Percentiles rank a stretch among this genome's conserved stretches.
Evolutionary conservation across 169 alveolate species (phyloP).

Genomic region (Prorocentrum cordatum): DNA sequence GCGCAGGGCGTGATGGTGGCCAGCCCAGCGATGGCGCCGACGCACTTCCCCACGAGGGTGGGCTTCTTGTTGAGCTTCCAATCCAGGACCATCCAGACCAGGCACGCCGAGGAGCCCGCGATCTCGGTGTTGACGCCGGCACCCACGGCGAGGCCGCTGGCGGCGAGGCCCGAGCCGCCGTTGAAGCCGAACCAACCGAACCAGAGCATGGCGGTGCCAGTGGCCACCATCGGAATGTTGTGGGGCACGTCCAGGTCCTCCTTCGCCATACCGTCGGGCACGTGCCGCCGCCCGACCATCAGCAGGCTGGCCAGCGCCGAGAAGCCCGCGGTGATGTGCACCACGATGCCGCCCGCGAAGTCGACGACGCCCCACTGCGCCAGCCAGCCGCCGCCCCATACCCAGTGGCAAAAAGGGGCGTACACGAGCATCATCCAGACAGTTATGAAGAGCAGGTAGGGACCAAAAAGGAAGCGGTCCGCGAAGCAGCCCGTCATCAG

Average conservation of each 20-base stretch:
- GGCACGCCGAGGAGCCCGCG: conserved; percentile 26
- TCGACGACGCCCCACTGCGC: conserved; percentile 4
- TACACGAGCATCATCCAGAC: conserved; percentile 32
- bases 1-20: conserved; percentile 67
- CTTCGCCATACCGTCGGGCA: neutral
- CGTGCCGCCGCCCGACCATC: conserved; percentile 23
- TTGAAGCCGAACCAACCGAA: conserved; percentile 70
- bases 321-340: conserved; percentile 43
- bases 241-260: conserved; percentile 28
- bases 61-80: conserved; percentile 33
- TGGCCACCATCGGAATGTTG: conserved; percentile 52
- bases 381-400: conserved; percentile 66
- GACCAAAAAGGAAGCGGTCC: conserved; percentile 61
- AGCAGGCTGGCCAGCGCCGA: conserved; percentile 54
- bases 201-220: conserved; percentile 62
- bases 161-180: conserved; percentile 36
- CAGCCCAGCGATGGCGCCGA: conserved; percentile 56
- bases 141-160: conserved; percentile 14
- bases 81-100: conserved; percentile 39
- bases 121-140: conserved; percentile 64
- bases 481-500: conserved; percentile 64
- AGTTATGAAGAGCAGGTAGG: conserved; percentile 25
- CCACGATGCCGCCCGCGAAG: conserved; percentile 68
- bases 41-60: conserved; percentile 32
- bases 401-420: conserved; percentile 60